phyloP scores from a whole-genome alignment of 257 asterid genomes.

The Solanum habrochaites region DNA sequence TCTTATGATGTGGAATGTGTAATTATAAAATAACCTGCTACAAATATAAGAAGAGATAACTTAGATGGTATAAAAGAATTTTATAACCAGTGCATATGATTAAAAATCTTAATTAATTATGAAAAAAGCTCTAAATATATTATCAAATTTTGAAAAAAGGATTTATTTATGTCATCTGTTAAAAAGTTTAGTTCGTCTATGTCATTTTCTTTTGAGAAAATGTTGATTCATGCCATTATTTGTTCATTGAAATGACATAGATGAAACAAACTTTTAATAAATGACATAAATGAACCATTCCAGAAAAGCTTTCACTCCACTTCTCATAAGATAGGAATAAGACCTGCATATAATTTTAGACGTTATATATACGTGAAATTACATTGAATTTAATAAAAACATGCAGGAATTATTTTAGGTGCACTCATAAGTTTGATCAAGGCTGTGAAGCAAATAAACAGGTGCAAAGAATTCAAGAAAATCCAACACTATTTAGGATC shows the following conservation, averaged over 20 bases:
- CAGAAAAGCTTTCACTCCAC: background rate
- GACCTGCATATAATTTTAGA: no score
- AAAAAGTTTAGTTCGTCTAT: no score
- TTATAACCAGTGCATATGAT: background rate
- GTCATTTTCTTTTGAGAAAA: background rate
- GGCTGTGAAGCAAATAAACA: conserved; percentile 55
- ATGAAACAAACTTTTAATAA: background rate
- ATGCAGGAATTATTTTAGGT: conserved; percentile 58
- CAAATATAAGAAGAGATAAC: background rate
- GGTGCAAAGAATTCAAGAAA: no score
- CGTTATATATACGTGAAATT: no score
- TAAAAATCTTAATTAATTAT: background rate
- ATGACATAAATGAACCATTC: background rate
- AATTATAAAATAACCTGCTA: background rate
- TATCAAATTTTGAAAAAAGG: no score
- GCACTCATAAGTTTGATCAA: conserved; percentile 64
- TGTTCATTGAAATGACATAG: background rate
- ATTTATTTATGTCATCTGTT: no score
- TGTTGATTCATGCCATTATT: background rate
- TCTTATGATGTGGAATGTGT: background rate
- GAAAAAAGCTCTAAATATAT: background rate
- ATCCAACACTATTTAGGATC: no score
- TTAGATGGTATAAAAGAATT: background rate
- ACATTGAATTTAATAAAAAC: no score
- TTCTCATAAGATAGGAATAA: background rate